These are phyloP conservation scores for Uronychia binucleata DNA, from an alignment of 73 alveolate species.

Conservation along the genomic window DNA sequence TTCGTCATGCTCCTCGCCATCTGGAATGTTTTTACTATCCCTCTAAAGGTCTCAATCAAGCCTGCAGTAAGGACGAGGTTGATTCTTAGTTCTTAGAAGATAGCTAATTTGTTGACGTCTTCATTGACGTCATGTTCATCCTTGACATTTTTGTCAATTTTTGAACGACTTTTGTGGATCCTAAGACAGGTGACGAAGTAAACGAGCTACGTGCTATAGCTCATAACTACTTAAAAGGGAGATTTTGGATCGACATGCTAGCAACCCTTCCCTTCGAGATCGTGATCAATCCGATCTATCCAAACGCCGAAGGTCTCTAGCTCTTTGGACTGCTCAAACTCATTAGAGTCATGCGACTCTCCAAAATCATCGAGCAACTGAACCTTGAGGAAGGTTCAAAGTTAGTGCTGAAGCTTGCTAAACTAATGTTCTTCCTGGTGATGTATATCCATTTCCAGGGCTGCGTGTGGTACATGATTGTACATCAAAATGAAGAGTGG, in stretches of 20 bases:
- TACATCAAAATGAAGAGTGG: slow-evolving; percentile 16
- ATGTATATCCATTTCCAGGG: slow-evolving; percentile 38
- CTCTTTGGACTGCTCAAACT: slow-evolving; percentile 39
- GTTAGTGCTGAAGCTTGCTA: slow-evolving; percentile 20
- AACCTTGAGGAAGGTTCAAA: slow-evolving; percentile 49
- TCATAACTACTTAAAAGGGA: slow-evolving; percentile 37
- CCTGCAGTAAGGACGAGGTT: neutral
- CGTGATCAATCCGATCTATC: slow-evolving; percentile 2
- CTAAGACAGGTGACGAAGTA: neutral
- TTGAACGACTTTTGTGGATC: slow-evolving; percentile 34
- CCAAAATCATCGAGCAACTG: slow-evolving; percentile 48
- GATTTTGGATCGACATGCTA: slow-evolving; percentile 75
- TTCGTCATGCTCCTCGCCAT: slow-evolving; percentile 9
- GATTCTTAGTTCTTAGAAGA: neutral
- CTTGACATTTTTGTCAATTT: slow-evolving; percentile 44
- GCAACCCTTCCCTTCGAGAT: slow-evolving; percentile 70
- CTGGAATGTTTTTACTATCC: slow-evolving; percentile 7
- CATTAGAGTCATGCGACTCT: slow-evolving; percentile 45
- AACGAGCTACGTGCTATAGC: slow-evolving; percentile 45
- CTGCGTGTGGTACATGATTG: slow-evolving; percentile 50
- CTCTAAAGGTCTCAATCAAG: slow-evolving; percentile 12
- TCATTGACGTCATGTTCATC: slow-evolving; percentile 30
- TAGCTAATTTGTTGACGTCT: slow-evolving; percentile 31
- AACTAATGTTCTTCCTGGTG: slow-evolving; percentile 25
- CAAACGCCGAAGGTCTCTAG: neutral